Conservation (phyloP, 768 basidiomycete genomes). For the Pisolithus sp. region DNA sequence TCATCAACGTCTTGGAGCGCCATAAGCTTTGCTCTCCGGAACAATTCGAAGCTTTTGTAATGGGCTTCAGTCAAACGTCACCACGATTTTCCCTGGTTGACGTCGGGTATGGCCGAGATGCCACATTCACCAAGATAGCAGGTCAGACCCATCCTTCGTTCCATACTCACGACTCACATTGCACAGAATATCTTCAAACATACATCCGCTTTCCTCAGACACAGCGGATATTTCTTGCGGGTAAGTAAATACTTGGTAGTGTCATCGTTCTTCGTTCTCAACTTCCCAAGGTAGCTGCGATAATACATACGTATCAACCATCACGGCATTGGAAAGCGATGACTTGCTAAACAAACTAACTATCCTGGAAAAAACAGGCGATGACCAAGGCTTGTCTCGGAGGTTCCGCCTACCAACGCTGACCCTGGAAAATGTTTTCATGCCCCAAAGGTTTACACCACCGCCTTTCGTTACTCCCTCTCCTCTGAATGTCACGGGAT, state of each 20-base stretch:
- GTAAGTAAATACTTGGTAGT: slow-evolving; percentile 29
- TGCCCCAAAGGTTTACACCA: slow-evolving; percentile 23
- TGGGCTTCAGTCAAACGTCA: slow-evolving; percentile 69
- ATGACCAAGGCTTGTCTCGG: slow-evolving; percentile 37
- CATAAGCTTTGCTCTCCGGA: slow-evolving; percentile 54
- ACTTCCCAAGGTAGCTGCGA: slow-evolving; percentile 47
- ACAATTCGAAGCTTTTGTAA: slow-evolving; percentile 64
- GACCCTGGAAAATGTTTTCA: slow-evolving; percentile 45
- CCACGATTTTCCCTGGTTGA: slow-evolving; percentile 67
- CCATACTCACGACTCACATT: neutral
- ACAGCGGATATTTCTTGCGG: slow-evolving; percentile 64
- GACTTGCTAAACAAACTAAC: slow-evolving; percentile 63
- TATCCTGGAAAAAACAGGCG: slow-evolving; percentile 45
- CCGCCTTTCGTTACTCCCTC: slow-evolving; percentile 35
- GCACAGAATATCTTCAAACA: slow-evolving; percentile 62
- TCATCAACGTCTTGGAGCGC: slow-evolving; percentile 44
- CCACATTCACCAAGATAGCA: slow-evolving; percentile 61
- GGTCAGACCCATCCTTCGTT: slow-evolving; percentile 35
- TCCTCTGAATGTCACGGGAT: slow-evolving; percentile 39
- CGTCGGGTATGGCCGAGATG: slow-evolving; percentile 57
- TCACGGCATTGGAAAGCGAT: slow-evolving; percentile 52
- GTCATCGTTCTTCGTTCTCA: neutral
- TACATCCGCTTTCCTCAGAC: slow-evolving; percentile 71
- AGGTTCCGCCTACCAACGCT: slow-evolving; percentile 49
- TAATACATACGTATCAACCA: slow-evolving; percentile 48